Evolutionary conservation across 495 filamentous ascomycete species (phyloP).

Genomic region (Parathielavia hyrcaniae): DNA sequence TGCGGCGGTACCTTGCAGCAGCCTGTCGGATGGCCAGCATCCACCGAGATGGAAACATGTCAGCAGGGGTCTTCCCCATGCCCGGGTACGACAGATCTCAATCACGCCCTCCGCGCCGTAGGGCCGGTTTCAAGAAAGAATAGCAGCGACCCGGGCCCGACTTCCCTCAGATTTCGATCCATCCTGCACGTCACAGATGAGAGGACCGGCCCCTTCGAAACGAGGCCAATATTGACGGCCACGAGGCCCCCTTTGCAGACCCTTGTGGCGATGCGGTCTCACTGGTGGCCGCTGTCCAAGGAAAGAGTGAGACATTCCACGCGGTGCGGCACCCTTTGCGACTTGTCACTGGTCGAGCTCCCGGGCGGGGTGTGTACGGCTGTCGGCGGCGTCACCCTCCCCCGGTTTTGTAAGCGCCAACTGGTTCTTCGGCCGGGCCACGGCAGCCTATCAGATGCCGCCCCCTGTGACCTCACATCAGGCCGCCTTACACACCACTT

Average conservation of each 20-base stretch:
- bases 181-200: constrained; percentile 8
- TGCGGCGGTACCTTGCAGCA: constrained; percentile 17
- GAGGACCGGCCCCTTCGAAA: constrained; percentile 8
- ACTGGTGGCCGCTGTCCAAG: constrained; percentile 29
- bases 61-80: constrained; percentile 1
- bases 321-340: constrained; percentile 39
- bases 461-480: constrained; percentile 32
- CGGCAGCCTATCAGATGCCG: constrained; percentile 43
- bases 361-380: constrained; percentile 34
- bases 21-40: constrained; percentile 10
- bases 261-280: constrained; percentile 40
- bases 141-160: constrained; percentile 10
- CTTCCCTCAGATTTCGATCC: not conserved
- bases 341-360: constrained; percentile 40
- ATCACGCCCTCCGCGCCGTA: constrained; percentile 10
- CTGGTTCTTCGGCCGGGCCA: constrained; percentile 38
- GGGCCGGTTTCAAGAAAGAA: constrained; percentile 20
- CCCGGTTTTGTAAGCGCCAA: constrained; percentile 49
- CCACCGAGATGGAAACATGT: constrained; percentile 12
- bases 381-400: constrained; percentile 40
- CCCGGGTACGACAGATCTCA: constrained; percentile 2
- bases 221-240: constrained; percentile 38
- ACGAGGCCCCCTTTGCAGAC: constrained; percentile 39
- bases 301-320: constrained; percentile 46
- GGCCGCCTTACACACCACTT: constrained; percentile 24